A percentile compares a stretch with the other conserved stretches of the same genome.
These are phyloP conservation scores for Colletotrichum nymphaeae DNA, from an alignment of 2,329 filamentous ascomycete genomes.

Conservation along the genomic window DNA sequence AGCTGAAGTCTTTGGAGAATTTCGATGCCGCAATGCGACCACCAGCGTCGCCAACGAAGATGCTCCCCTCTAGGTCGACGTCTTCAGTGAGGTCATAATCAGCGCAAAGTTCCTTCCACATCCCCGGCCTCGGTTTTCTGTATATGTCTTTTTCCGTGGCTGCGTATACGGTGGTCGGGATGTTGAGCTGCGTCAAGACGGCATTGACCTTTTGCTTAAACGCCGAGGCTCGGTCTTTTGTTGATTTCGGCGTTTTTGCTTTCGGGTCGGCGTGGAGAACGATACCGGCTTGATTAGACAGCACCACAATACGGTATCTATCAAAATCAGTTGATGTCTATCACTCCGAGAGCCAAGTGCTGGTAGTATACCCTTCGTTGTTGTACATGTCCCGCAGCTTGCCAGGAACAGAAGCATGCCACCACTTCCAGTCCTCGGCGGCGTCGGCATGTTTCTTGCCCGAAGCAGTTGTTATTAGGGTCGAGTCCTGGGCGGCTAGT, in stretches of 20 bases:
- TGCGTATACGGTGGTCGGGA: conserved; percentile 86
- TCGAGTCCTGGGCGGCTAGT: conserved; percentile 75
- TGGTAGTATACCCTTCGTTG: conserved; percentile 68
- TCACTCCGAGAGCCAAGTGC: neutral
- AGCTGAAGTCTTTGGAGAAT: conserved; percentile 69
- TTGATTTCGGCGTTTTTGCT: conserved; percentile 66
- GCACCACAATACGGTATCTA: conserved; percentile 80
- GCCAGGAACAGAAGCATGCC: conserved; percentile 77
- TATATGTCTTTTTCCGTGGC: conserved; percentile 85
- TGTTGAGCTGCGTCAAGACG: conserved; percentile 76
- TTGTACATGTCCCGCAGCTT: conserved; percentile 74
- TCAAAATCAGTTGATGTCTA: neutral
- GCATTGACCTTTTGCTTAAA: conserved; percentile 85
- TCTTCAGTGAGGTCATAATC: conserved; percentile 69
- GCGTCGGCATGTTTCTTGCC: conserved; percentile 81
- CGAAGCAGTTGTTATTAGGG: conserved; percentile 82
- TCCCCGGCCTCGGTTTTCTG: conserved; percentile 87
- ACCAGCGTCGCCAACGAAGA: conserved; percentile 92
- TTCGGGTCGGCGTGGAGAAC: conserved; percentile 81
- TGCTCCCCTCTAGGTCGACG: conserved; percentile 76
- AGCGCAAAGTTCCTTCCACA: conserved; percentile 78
- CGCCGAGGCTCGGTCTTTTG: conserved; percentile 74
- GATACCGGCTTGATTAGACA: conserved; percentile 92
- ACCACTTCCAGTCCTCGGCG: conserved; percentile 93
- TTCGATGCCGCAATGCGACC: conserved; percentile 65